A percentile compares a stretch with the other conserved stretches of the same genome.
phyloP scores from a whole-genome alignment of 768 basidiomycete species.

The Hygrocybe punicea region DNA sequence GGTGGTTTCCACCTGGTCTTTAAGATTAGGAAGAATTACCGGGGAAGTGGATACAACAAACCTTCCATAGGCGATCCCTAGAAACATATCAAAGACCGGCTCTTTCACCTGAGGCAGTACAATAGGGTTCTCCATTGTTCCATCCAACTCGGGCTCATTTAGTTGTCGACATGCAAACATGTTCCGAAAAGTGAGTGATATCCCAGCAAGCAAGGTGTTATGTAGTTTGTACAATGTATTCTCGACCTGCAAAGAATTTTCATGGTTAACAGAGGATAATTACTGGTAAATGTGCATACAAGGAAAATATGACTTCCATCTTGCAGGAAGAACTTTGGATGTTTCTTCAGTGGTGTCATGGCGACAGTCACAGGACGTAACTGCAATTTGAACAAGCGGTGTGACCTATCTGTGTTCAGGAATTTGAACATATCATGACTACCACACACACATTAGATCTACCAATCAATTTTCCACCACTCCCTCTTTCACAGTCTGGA shows the following conservation, averaged over 20 bases:
- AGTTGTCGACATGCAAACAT: not conserved
- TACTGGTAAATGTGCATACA: not conserved
- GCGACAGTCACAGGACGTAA: not conserved
- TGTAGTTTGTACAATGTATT: slow-evolving; percentile 1
- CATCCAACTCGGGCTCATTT: not conserved
- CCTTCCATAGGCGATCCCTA: not conserved
- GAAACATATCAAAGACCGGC: not conserved
- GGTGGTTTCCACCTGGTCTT: not conserved
- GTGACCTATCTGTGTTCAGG: not conserved
- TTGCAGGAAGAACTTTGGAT: not conserved
- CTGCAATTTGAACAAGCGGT: not conserved
- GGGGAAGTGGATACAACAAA: not conserved
- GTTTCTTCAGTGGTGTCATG: not conserved
- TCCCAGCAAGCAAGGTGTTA: not conserved
- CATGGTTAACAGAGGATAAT: not conserved
- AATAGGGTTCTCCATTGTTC: not conserved
- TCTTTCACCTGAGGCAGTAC: not conserved
- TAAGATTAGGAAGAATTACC: too few species aligned
- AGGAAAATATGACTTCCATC: not conserved
- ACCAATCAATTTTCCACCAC: not conserved
- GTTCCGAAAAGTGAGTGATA: not conserved
- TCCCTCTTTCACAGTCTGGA: not conserved
- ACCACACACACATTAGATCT: not conserved
- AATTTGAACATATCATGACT: not conserved
- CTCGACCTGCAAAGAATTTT: not conserved